Conservation (phyloP, 805 yeast species). For the baker's yeast (Saccharomyces cerevisiae) region DNA sequence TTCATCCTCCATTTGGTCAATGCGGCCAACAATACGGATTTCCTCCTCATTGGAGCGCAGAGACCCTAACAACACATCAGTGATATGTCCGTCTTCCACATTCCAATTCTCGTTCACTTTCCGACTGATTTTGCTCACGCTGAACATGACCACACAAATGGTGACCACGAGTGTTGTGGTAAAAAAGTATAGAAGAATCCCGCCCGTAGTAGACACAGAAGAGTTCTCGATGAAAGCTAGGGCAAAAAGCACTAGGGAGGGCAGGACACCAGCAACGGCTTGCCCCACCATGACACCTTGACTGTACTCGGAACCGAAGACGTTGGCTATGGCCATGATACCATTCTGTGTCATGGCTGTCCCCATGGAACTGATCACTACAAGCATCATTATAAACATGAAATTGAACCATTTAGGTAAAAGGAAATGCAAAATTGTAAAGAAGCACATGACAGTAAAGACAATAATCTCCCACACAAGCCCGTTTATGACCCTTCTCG, state of each 20-base stretch:
- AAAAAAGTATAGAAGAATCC: conserved; percentile 32
- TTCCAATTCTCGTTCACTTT: conserved; percentile 3
- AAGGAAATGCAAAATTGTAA: conserved; percentile 16
- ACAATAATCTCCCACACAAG: conserved; percentile 46
- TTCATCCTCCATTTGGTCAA: background rate
- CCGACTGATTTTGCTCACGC: conserved; percentile 17
- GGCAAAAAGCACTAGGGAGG: conserved; percentile 49
- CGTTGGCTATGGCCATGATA: conserved; percentile 75
- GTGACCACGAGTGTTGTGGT: conserved; percentile 26
- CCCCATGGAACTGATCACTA: conserved; percentile 60
- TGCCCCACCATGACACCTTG: conserved; percentile 94
- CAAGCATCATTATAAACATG: conserved; percentile 52
- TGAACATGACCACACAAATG: conserved; percentile 19
- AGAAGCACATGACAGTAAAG: conserved; percentile 47
- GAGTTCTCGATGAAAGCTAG: conserved; percentile 44
- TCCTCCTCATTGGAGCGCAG: background rate
- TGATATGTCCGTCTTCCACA: background rate
- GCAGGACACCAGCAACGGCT: conserved; percentile 88
- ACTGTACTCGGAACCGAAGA: conserved; percentile 66
- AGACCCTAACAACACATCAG: background rate
- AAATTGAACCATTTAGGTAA: conserved; percentile 26
- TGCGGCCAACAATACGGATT: background rate
- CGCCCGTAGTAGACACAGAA: conserved; percentile 13
- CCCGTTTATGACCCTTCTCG: conserved; percentile 52
- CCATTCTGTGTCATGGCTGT: conserved; percentile 86